phyloP scores from a whole-genome alignment of 2,329 filamentous ascomycete genomes.

The Colletotrichum sp. region DNA sequence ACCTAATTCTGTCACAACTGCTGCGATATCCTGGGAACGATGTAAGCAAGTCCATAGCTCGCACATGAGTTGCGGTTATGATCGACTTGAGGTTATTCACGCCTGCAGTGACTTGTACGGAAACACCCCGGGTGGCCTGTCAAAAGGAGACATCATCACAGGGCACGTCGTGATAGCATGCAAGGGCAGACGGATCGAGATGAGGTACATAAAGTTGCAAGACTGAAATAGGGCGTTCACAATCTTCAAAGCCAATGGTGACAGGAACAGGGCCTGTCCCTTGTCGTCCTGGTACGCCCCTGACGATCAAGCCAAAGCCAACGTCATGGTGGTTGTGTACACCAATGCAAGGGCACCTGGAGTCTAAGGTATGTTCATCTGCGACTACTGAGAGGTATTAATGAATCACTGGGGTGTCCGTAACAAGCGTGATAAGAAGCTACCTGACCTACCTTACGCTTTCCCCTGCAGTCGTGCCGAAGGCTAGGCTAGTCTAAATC shows the following conservation, averaged over 20 bases:
- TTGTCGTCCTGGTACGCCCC: neutral
- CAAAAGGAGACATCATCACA: neutral
- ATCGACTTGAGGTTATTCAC: neutral
- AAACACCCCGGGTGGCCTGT: neutral
- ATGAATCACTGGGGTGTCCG: neutral
- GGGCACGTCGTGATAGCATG: neutral
- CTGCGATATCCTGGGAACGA: neutral
- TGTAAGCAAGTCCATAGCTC: neutral
- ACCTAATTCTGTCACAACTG: neutral
- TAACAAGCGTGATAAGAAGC: neutral
- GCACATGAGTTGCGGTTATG: neutral
- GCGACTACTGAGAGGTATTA: neutral
- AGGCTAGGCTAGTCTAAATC: neutral
- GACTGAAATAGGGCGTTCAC: neutral
- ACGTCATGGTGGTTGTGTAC: neutral
- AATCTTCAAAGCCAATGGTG: neutral
- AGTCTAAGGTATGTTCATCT: neutral
- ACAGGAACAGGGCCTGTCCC: neutral
- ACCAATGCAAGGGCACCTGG: neutral
- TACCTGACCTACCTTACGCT: neutral
- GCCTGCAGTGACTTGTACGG: neutral
- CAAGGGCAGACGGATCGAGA: neutral
- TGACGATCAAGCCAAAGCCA: neutral
- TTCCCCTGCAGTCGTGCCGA: neutral
- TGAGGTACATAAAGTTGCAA: neutral